Evolutionary conservation across 129 eudicot genomes (phyloP), one percentile per base, ranked within the genome.

Genomic region (Scalesia atractyloides): DNA sequence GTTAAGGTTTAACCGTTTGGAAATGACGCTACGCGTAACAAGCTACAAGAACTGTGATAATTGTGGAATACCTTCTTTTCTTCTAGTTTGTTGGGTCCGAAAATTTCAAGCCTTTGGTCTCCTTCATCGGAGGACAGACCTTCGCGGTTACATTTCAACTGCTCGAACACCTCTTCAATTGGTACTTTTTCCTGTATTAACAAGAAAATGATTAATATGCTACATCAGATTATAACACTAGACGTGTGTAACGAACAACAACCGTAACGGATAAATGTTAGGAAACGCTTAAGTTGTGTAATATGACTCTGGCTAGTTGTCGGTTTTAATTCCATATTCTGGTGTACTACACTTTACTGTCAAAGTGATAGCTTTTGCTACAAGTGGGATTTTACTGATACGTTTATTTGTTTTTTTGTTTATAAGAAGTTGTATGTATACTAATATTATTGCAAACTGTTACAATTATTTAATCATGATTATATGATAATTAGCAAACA

Each of bases 21-120:
- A 64, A 5, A 10, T 22, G 37, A 67, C 66, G 41, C 16, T 62
- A 26, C n/a, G 20, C 9, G 30, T 15, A 34, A 60, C 18, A 12
- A 20, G 48, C 16, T 46, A 16, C 13, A 3, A 44, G 14, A 30
- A 51, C 34, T 30, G 33, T 63, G 2, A 64, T 41, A 51, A 52
- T 18, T 7, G 10, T 54, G 22, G 26, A 14, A 16, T 63, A 83
- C 91, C 80, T 81, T 83, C 73, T 86, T 86, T 56, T 83, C 91
- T 50, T 86, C 91, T 47, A 86, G 34, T 68, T 86, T 86, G 87
- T 86, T 86, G 20, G 87, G 91, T 19, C 91, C 91, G 48, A 86
- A 86, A 39, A 83, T 73, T 58, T 86, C 77, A 70, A 86, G 78
- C 70, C 91, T 69, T 54, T 43, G 74, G 46, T 82, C 80, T 71